Evolutionary conservation across 1,284 basidiomycete genomes (phyloP).

Genomic region (Sphaerobolus stellatus): DNA sequence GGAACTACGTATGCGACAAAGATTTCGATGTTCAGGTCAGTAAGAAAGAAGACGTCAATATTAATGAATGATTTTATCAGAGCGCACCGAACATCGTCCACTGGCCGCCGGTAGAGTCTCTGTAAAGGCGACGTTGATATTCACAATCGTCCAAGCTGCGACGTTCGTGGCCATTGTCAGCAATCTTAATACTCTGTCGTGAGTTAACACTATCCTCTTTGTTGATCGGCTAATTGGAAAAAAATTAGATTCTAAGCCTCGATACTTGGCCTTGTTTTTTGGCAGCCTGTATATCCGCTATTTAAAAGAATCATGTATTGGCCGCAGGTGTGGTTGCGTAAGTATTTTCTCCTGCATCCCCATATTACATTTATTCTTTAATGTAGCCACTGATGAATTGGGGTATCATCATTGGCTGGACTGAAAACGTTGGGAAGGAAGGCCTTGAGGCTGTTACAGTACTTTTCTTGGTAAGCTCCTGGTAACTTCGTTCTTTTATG

Average conservation of each 20-base stretch:
- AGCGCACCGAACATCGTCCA: not conserved
- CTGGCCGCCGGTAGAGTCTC: not conserved
- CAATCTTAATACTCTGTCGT: slow-evolving; percentile 3
- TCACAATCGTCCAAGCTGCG: not conserved
- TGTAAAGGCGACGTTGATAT: not conserved
- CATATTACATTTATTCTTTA: not conserved
- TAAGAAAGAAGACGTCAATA: not conserved
- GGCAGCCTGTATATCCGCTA: not conserved
- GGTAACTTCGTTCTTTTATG: not conserved
- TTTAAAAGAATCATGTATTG: not conserved
- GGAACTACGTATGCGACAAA: not conserved
- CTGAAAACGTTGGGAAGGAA: not conserved
- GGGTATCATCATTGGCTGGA: not conserved
- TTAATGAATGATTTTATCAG: not conserved
- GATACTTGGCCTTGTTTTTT: not conserved
- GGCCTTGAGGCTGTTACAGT: not conserved
- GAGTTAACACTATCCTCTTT: too few species aligned
- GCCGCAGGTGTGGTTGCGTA: not conserved
- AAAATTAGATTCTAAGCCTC: not conserved
- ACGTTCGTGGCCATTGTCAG: not conserved
- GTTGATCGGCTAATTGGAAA: too few species aligned
- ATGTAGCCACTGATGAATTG: not conserved
- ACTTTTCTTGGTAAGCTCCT: not conserved
- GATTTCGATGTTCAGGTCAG: not conserved
- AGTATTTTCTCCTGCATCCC: not conserved